A percentile compares a stretch with the other conserved stretches of the same genome.
Evolutionary conservation across 345 rosid genomes (phyloP).

Genomic region (Rhodamnia rubescens): DNA sequence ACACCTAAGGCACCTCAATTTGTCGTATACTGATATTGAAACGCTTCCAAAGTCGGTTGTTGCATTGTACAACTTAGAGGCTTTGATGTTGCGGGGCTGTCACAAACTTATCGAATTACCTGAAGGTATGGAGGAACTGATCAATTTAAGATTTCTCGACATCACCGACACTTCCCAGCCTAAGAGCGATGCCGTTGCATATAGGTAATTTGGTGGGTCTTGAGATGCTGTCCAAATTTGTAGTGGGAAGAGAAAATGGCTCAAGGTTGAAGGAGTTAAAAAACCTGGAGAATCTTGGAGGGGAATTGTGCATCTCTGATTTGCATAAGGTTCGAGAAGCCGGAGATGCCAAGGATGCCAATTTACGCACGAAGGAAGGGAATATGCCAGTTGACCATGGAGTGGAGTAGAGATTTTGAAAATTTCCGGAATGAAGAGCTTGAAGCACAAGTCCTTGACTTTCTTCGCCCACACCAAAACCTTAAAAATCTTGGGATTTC

Average conservation of each 20-base stretch:
- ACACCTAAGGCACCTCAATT: background rate
- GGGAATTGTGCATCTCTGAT: background rate
- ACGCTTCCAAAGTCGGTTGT: background rate
- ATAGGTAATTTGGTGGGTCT: background rate
- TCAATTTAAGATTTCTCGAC: background rate
- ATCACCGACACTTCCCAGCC: rapidly evolving
- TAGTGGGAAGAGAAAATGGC: background rate
- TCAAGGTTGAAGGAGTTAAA: background rate
- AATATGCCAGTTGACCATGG: background rate
- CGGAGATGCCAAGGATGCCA: background rate
- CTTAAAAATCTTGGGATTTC: background rate
- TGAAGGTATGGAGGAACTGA: background rate
- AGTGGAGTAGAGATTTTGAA: background rate
- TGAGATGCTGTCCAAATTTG: background rate
- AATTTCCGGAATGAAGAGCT: background rate
- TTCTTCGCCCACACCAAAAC: background rate
- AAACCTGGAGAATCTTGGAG: background rate
- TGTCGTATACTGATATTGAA: background rate
- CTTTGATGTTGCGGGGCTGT: background rate
- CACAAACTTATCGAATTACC: background rate
- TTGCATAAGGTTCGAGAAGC: background rate
- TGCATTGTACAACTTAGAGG: background rate
- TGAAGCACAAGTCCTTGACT: background rate
- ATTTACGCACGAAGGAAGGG: background rate
- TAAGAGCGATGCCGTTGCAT: background rate